Percentiles rank a stretch among this genome's conserved stretches.
These are phyloP conservation scores for Inga leiocalycina DNA, from an alignment of 306 rosid genomes.

Conservation along the genomic window DNA sequence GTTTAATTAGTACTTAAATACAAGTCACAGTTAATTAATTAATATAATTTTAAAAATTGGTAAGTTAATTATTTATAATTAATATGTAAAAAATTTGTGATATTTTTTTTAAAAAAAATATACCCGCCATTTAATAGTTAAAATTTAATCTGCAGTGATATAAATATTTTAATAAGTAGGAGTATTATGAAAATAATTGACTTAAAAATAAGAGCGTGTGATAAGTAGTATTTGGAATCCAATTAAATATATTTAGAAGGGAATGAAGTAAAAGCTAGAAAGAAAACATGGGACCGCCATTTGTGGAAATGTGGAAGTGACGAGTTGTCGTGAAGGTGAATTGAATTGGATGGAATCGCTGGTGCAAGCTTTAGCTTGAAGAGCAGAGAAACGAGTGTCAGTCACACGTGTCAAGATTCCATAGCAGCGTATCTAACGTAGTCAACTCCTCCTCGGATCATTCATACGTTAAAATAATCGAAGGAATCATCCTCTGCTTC, in stretches of 20 bases:
- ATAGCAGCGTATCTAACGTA: conserved; percentile 45
- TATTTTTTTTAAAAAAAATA: no score
- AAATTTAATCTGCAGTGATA: no score
- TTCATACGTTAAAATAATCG: conserved; percentile 26
- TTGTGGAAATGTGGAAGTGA: neutral
- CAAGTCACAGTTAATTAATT: neutral
- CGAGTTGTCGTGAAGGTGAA: neutral
- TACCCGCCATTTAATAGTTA: no score
- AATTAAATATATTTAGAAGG: neutral
- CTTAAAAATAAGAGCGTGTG: no score
- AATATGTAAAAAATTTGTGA: neutral
- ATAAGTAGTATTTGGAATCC: no score
- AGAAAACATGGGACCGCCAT: neutral
- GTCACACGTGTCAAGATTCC: conserved; percentile 57
- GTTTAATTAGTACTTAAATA: no score
- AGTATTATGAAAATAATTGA: no score
- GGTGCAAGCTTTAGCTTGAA: neutral
- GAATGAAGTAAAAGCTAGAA: neutral
- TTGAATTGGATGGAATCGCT: neutral
- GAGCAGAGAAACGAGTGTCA: neutral
- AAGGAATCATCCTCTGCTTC: conserved; percentile 41
- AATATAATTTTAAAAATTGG: no score
- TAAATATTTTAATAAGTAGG: no score
- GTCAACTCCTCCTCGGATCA: conserved; percentile 70
- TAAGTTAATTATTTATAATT: neutral